Evolutionary conservation across 2,329 filamentous ascomycete species (phyloP).

Genomic region (Fusarium sp.): DNA sequence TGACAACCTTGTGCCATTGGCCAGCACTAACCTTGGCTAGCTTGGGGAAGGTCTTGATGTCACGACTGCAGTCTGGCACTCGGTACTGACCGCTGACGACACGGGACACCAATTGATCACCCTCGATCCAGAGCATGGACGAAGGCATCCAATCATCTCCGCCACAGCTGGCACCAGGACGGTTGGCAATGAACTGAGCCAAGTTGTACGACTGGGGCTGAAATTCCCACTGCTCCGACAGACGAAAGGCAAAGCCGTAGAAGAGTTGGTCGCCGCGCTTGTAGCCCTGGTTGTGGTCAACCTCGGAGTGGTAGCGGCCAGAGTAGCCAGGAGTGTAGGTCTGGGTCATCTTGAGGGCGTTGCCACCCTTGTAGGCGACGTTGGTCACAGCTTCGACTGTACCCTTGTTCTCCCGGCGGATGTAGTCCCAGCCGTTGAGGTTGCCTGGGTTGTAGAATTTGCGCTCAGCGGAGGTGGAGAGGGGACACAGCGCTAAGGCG

Average conservation of each 20-base stretch:
- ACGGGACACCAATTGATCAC: conserved; percentile 55
- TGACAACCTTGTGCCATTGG: conserved; percentile 57
- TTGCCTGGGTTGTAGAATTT: conserved; percentile 56
- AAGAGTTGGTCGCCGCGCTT: conserved; percentile 56
- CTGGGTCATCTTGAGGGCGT: conserved; percentile 58
- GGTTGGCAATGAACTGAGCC: conserved; percentile 63
- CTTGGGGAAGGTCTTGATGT: conserved; percentile 35
- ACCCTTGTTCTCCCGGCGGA: conserved; percentile 54
- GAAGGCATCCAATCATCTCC: conserved; percentile 60
- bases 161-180: conserved; percentile 53
- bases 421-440: conserved; percentile 52
- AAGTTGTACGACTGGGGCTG: conserved; percentile 58
- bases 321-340: conserved; percentile 53
- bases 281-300: conserved; percentile 56
- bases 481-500: conserved; percentile 36
- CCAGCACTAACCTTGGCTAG: conserved; percentile 54
- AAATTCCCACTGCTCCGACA: conserved; percentile 59
- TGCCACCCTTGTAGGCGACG: conserved; percentile 49
- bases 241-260: conserved; percentile 64
- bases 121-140: conserved; percentile 59
- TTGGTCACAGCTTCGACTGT: conserved; percentile 55
- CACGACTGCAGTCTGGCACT: conserved; percentile 39
- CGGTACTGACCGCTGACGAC: conserved; percentile 45
- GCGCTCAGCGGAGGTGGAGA: conserved; percentile 45
- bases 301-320: conserved; percentile 62